Evolutionary conservation across 257 asterid species (phyloP).

Genomic region (Nyctanthes arbortristis): DNA sequence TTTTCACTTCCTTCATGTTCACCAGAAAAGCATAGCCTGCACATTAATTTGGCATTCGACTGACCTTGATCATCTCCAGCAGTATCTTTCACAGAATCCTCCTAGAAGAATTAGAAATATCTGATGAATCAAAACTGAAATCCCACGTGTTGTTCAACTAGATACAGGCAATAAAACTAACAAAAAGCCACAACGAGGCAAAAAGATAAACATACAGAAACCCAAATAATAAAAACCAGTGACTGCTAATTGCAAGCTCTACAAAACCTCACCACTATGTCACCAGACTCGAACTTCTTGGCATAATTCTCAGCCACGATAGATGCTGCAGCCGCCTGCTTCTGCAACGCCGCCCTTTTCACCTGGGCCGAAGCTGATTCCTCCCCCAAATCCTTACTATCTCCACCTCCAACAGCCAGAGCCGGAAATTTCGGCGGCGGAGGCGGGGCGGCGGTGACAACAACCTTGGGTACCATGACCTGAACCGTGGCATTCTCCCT

Average conservation of each 20-base stretch:
- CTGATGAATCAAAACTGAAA: neutral
- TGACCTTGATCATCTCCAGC: conserved; percentile 41
- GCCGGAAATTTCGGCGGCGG: conserved; percentile 39
- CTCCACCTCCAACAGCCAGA: conserved; percentile 36
- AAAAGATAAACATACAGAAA: conserved; percentile 9
- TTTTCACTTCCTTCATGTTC: conserved; percentile 54
- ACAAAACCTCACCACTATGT: conserved; percentile 54
- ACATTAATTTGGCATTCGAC: conserved; percentile 46
- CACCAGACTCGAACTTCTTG: conserved; percentile 84
- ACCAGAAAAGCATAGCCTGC: conserved; percentile 53
- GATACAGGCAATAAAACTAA: neutral
- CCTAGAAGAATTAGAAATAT: conserved; percentile 8
- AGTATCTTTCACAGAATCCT: conserved; percentile 39
- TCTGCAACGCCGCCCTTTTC: conserved; percentile 87
- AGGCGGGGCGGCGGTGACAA: conserved; percentile 39
- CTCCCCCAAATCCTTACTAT: conserved; percentile 51
- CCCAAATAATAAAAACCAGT: conserved; percentile 4
- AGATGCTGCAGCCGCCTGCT: conserved; percentile 84
- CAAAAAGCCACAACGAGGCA: neutral
- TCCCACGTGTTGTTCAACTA: neutral
- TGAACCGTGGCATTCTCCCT: conserved; percentile 72
- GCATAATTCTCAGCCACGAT: conserved; percentile 83
- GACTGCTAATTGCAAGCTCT: neutral
- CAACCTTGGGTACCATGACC: conserved; percentile 85
- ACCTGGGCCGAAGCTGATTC: conserved; percentile 68